A percentile compares a stretch with the other conserved stretches of the same genome.
phyloP scores from a whole-genome alignment of 768 basidiomycete genomes.

The Chiua virens region DNA sequence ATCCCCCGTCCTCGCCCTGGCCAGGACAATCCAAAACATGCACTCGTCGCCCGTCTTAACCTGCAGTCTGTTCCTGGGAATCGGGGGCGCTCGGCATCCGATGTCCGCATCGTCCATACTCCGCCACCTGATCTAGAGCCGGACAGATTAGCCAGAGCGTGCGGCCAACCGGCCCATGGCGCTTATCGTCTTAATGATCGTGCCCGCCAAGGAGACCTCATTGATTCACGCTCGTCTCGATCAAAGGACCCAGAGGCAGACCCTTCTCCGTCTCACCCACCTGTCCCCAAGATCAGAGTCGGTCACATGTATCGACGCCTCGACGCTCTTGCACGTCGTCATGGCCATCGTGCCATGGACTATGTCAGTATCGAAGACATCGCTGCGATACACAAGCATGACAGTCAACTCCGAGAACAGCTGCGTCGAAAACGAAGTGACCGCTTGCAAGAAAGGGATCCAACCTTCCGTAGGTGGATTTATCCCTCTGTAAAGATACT shows the following conservation, averaged over 20 bases:
- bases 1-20: conserved; percentile 12
- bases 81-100: conserved; percentile 24
- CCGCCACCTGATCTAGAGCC: conserved; percentile 29
- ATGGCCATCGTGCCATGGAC: conserved; percentile 26
- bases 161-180: conserved; percentile 18
- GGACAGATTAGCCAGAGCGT: conserved; percentile 30
- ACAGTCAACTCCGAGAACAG: conserved; percentile 25
- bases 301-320: conserved; percentile 26
- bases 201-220: neutral
- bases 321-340: conserved; percentile 23
- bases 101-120: conserved; percentile 18
- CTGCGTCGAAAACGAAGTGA: conserved; percentile 18
- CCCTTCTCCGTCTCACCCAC: conserved; percentile 1
- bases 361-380: conserved; percentile 27
- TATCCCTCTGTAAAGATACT: neutral
- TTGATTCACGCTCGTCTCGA: neutral
- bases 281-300: conserved; percentile 18
- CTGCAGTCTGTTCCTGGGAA: conserved; percentile 9
- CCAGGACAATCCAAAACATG: conserved; percentile 5
- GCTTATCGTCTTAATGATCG: conserved; percentile 11
- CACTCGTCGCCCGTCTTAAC: conserved; percentile 17
- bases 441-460: conserved; percentile 20
- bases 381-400: conserved; percentile 12
- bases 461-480: conserved; percentile 26
- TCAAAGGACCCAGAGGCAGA: neutral